These are phyloP conservation scores for Drosera spatulata DNA, from an alignment of 179 eudicot species.

Conservation along the genomic window DNA sequence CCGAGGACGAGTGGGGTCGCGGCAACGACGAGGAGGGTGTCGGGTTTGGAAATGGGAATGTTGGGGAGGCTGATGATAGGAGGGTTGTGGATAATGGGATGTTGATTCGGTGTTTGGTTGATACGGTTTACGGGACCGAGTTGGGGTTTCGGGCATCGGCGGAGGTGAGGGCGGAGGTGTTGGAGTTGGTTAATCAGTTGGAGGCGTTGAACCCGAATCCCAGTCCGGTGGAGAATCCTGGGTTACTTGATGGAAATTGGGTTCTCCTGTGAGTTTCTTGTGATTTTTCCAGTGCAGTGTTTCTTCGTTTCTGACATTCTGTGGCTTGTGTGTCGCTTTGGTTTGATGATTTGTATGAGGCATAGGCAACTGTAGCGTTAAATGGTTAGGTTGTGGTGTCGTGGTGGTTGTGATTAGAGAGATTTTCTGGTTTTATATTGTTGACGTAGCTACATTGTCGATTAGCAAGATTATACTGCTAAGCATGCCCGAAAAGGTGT, in stretches of 20 bases:
- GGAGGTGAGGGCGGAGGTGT: constrained; percentile 72
- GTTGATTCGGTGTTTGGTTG: constrained; percentile 75
- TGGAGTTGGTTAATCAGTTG: constrained; percentile 63
- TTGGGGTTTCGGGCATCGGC: constrained; percentile 65
- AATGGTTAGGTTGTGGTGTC: no score
- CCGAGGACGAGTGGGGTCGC: constrained; percentile 60
- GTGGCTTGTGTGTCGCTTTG: no score
- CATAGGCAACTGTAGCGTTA: no score
- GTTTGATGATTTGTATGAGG: no score
- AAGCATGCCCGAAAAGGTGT: no score
- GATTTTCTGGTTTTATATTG: no score
- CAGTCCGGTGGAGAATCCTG: constrained; percentile 49
- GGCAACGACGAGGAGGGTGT: constrained; percentile 7
- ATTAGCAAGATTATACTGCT: no score
- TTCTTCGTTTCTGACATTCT: no score
- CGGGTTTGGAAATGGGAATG: constrained; percentile 20
- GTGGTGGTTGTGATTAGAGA: no score
- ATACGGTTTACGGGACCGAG: constrained; percentile 67
- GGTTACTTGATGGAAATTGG: constrained; percentile 89
- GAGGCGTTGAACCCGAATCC: constrained; percentile 75
- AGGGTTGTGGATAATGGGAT: constrained; percentile 22
- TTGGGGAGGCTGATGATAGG: constrained; percentile 7
- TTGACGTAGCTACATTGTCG: no score
- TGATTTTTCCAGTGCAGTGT: neutral
- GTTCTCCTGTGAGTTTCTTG: constrained; percentile 59